These are phyloP conservation scores for Clonostachys rhizophaga DNA, from an alignment of 2,329 filamentous ascomycete genomes.

Conservation along the genomic window DNA sequence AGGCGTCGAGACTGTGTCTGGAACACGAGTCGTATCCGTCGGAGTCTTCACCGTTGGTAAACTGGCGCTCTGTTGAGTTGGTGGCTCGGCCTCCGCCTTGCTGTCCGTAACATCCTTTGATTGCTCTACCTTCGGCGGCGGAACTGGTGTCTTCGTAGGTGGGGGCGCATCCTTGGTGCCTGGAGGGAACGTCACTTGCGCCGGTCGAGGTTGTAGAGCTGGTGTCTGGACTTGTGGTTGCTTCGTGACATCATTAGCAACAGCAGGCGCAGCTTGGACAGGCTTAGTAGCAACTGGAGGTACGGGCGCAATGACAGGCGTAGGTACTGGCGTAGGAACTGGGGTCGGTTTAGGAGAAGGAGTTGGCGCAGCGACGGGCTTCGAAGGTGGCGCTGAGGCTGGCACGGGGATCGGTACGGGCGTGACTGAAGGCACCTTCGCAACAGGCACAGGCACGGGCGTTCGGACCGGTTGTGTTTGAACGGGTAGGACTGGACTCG, in stretches of 20 bases:
- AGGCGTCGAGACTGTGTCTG: conserved; percentile 47
- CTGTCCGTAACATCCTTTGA: no score
- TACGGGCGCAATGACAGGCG: not conserved
- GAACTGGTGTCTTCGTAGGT: not conserved
- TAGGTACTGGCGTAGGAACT: no score
- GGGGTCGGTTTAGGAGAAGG: not conserved
- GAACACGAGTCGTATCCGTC: conserved; percentile 23
- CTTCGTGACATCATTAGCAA: not conserved
- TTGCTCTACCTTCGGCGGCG: no score
- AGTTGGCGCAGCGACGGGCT: not conserved
- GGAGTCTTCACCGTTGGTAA: not conserved
- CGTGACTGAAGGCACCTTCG: not conserved
- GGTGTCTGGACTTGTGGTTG: not conserved
- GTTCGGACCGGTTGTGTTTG: no score
- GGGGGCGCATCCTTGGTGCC: conserved; percentile 19
- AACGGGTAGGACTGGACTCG: no score
- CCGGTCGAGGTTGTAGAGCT: conserved; percentile 6
- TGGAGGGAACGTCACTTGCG: conserved; percentile 23
- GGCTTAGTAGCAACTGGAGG: not conserved
- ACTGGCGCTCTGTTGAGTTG: not conserved
- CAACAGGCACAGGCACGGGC: not conserved
- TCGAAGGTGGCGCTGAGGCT: not conserved
- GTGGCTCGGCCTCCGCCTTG: no score
- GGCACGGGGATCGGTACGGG: conserved; percentile 7
- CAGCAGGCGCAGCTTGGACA: not conserved